phyloP scores from a whole-genome alignment of 345 rosid species.

The Crucihimalaya himalaica region DNA sequence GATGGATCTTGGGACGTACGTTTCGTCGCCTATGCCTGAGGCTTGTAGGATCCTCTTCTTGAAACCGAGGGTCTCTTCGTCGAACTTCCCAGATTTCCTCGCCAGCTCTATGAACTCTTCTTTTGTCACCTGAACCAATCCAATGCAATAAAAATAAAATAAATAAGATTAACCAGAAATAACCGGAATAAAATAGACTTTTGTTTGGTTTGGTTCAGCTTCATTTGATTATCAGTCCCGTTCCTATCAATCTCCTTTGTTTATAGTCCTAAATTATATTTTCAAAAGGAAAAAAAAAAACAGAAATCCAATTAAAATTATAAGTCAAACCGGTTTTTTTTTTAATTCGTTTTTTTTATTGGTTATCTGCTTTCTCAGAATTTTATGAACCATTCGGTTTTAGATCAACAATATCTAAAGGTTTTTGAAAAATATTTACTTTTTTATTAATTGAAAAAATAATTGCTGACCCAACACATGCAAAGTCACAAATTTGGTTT shows the following conservation, averaged over 20 bases:
- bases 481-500: not conserved
- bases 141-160: not conserved
- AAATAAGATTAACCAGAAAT: not conserved
- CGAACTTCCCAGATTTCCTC: slow-evolving; percentile 63
- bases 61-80: slow-evolving; percentile 61
- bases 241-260: not conserved
- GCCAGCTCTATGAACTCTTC: slow-evolving; percentile 67
- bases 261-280: not conserved
- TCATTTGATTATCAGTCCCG: not conserved
- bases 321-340: not conserved
- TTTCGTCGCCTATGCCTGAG: slow-evolving; percentile 88
- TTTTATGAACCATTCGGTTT: not conserved
- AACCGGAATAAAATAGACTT: not conserved
- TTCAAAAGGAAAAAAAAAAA: not conserved
- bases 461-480: not conserved
- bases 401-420: not conserved
- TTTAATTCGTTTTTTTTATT: not conserved
- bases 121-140: slow-evolving; percentile 56
- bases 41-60: slow-evolving; percentile 65
- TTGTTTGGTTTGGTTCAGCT: not conserved
- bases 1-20: slow-evolving; percentile 70
- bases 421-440: not conserved
- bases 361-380: not conserved
- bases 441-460: not conserved
- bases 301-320: not conserved